Percentiles rank a stretch among this genome's conserved stretches.
Evolutionary conservation across 192 early-diverging fungal genomes (phyloP).

Genomic region (Diversispora epigaea): DNA sequence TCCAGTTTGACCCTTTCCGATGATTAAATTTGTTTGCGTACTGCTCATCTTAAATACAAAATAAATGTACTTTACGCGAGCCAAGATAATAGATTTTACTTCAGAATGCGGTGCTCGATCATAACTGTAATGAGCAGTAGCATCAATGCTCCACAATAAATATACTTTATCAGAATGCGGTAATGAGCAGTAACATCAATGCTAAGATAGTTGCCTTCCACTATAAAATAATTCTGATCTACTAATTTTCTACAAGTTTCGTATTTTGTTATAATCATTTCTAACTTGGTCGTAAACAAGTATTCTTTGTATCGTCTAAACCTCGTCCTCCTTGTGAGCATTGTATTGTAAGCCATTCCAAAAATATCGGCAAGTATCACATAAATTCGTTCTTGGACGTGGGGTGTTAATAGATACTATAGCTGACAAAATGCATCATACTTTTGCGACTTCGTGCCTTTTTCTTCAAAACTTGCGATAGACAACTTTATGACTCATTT

Average conservation of each 20-base stretch:
- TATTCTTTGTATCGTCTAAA: constrained; percentile 11
- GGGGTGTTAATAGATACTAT: constrained; percentile 19
- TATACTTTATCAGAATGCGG: constrained; percentile 11
- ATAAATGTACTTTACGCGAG: constrained; percentile 26
- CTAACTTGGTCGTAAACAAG: not conserved
- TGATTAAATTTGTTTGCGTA: constrained; percentile 26
- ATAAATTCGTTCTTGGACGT: constrained; percentile 20
- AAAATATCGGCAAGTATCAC: constrained; percentile 4
- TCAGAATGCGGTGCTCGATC: constrained; percentile 18
- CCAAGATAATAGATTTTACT: constrained; percentile 16
- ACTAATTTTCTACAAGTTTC: constrained; percentile 24
- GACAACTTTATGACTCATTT: constrained; percentile 14
- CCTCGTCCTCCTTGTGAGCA: not conserved
- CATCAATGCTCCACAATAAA: constrained; percentile 1
- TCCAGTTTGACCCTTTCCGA: constrained; percentile 17
- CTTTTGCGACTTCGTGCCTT: not conserved
- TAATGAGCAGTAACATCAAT: constrained; percentile 11
- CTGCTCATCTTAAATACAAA: constrained; percentile 30
- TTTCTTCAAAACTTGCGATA: constrained; percentile 2
- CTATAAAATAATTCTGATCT: constrained; percentile 9
- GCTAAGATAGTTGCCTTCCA: constrained; percentile 1
- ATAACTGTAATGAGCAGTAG: constrained; percentile 25
- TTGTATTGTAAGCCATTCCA: constrained; percentile 20
- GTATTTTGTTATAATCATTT: constrained; percentile 30
- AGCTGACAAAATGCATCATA: constrained; percentile 24